Evolutionary conservation across 345 rosid genomes (phyloP).

Genomic region (Triadica sebifera): DNA sequence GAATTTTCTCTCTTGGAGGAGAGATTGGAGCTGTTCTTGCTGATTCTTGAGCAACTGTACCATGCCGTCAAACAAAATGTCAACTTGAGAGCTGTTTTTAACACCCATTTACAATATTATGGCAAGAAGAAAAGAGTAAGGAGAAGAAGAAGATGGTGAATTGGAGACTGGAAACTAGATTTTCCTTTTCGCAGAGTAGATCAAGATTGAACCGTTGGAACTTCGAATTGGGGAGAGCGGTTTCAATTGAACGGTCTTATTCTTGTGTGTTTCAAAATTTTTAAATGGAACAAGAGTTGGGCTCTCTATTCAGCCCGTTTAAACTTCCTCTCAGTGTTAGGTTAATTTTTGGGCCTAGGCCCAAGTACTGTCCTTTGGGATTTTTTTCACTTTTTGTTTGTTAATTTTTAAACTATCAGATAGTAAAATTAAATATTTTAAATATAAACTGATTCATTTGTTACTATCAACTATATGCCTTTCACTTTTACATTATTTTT

Average conservation of each 20-base stretch:
- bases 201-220: slow-evolving; percentile 25
- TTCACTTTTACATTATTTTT: too few species aligned
- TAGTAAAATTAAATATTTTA: too few species aligned
- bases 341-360: neutral
- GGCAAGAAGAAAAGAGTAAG: neutral
- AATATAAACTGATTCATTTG: too few species aligned
- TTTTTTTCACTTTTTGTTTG: too few species aligned
- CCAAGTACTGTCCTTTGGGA: too few species aligned
- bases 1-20: slow-evolving; percentile 53
- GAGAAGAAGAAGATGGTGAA: neutral
- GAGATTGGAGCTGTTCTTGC: slow-evolving; percentile 62
- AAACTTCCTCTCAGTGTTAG: neutral
- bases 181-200: neutral
- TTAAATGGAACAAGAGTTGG: neutral
- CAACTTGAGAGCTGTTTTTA: slow-evolving; percentile 25
- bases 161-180: neutral
- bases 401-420: too few species aligned
- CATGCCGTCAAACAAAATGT: slow-evolving; percentile 43
- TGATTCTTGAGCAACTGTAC: slow-evolving; percentile 52
- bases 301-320: neutral
- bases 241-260: slow-evolving; percentile 6
- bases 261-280: slow-evolving; percentile 17
- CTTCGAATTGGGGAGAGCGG: neutral
- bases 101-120: slow-evolving; percentile 22
- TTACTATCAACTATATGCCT: too few species aligned